Evolutionary conservation across 345 rosid genomes (phyloP).

Genomic region (Camelina sativa): DNA sequence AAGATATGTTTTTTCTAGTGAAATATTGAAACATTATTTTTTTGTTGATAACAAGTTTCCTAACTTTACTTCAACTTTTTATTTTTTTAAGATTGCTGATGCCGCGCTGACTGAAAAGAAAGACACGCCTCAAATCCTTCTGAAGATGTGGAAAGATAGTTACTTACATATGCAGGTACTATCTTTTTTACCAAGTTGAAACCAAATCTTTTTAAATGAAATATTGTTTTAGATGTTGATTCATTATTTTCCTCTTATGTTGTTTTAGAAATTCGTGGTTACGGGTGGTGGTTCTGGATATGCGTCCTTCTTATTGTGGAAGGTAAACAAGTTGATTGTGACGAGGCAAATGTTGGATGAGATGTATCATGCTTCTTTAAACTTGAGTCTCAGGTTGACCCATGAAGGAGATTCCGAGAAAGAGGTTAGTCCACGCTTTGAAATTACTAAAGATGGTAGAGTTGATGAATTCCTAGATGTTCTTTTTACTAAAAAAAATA

Average conservation of each 20-base stretch:
- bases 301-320: slow-evolving; percentile 70
- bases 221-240: background rate
- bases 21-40: background rate
- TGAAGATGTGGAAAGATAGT: slow-evolving; percentile 80
- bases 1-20: background rate
- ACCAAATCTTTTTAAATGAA: background rate
- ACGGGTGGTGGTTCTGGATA: slow-evolving; percentile 41
- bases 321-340: slow-evolving; percentile 58
- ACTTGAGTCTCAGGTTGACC: slow-evolving; percentile 66
- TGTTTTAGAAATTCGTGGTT: slow-evolving; percentile 59
- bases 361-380: slow-evolving; percentile 83
- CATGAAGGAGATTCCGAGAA: slow-evolving; percentile 64
- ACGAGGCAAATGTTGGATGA: slow-evolving; percentile 63
- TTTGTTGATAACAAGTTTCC: background rate
- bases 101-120: slow-evolving; percentile 69
- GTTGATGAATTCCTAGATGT: background rate
- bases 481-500: background rate
- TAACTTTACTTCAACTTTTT: background rate
- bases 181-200: background rate
- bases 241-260: background rate
- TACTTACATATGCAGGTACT: slow-evolving; percentile 88
- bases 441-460: background rate
- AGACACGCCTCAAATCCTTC: slow-evolving; percentile 62
- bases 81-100: slow-evolving; percentile 60
- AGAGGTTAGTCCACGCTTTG: slow-evolving; percentile 56